Evolutionary conservation across 1,139 yeast genomes (phyloP).

Genomic region (Yamadazyma jaroonii): DNA sequence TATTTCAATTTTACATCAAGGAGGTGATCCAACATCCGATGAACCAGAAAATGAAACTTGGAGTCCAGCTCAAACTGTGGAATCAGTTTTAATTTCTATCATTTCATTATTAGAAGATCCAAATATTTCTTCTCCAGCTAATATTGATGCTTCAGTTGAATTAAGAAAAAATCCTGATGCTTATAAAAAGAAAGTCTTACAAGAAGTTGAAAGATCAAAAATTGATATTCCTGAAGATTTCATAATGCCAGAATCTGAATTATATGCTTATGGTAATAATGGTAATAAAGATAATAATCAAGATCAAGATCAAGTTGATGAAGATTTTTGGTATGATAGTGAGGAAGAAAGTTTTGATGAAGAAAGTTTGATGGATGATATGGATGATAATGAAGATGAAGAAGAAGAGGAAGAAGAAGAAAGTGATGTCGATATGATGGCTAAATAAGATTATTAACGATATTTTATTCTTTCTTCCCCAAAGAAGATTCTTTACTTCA

Average conservation of each 20-base stretch:
- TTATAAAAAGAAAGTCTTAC: constrained; percentile 72
- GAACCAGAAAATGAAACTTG: constrained; percentile 93
- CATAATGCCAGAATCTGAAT: constrained; percentile 66
- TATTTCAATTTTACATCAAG: constrained; percentile 86
- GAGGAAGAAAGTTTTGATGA: constrained; percentile 57
- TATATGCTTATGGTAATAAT: constrained; percentile 58
- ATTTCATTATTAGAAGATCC: constrained; percentile 92
- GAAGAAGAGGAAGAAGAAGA: constrained; percentile 59
- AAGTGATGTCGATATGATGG: constrained; percentile 34
- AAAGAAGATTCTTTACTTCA: neutral
- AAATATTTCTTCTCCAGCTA: constrained; percentile 90
- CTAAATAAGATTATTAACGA: constrained; percentile 15
- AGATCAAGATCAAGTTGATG: constrained; percentile 72
- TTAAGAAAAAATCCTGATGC: constrained; percentile 82
- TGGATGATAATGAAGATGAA: constrained; percentile 54
- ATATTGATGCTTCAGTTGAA: constrained; percentile 93
- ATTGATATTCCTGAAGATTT: constrained; percentile 85
- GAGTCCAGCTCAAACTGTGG: constrained; percentile 97
- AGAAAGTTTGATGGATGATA: constrained; percentile 51
- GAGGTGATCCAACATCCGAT: constrained; percentile 85
- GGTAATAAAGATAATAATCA: constrained; percentile 33
- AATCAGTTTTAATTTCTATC: constrained; percentile 83
- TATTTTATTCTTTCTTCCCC: neutral
- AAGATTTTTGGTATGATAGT: constrained; percentile 83
- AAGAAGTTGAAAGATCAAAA: constrained; percentile 82